phyloP scores from a whole-genome alignment of 2,329 filamentous ascomycete species.

The Raffaelea ambrosiae region DNA sequence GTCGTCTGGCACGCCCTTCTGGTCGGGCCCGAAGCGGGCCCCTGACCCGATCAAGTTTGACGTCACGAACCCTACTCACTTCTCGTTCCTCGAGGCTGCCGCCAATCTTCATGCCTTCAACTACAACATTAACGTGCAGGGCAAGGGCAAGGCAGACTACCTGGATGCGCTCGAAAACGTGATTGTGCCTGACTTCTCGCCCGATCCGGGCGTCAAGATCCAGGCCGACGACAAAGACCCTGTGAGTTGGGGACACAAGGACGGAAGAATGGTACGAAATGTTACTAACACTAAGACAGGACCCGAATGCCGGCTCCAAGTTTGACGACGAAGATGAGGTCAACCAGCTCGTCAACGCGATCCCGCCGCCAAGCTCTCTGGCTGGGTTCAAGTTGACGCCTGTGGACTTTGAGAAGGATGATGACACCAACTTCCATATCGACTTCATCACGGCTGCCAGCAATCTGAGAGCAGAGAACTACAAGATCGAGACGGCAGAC shows the following conservation, averaged over 20 bases:
- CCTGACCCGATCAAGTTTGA: slow-evolving; percentile 89
- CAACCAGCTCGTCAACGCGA: slow-evolving; percentile 57
- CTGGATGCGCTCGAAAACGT: slow-evolving; percentile 77
- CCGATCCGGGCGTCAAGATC: slow-evolving; percentile 87
- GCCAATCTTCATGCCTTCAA: slow-evolving; percentile 96
- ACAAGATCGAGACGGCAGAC: slow-evolving; percentile 89
- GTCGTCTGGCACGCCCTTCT: slow-evolving; percentile 84
- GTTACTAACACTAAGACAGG: slow-evolving; percentile 31
- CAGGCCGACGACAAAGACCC: slow-evolving; percentile 93
- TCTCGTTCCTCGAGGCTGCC: slow-evolving; percentile 77
- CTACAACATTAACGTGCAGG: slow-evolving; percentile 88
- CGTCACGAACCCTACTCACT: slow-evolving; percentile 72
- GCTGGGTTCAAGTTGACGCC: slow-evolving; percentile 83
- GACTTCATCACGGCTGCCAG: slow-evolving; percentile 98
- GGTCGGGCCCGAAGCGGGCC: slow-evolving; percentile 96
- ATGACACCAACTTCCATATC: slow-evolving; percentile 96
- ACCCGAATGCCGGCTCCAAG: slow-evolving; percentile 62
- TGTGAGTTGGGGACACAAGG: no score
- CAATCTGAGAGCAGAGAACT: slow-evolving; percentile 94
- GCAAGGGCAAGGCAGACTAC: slow-evolving; percentile 62
- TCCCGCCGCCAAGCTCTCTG: slow-evolving; percentile 72
- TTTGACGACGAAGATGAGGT: slow-evolving; percentile 72
- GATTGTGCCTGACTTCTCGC: slow-evolving; percentile 91
- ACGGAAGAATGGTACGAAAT: background rate
- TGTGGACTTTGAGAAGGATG: slow-evolving; percentile 96